These are phyloP conservation scores for Breviolum minutum DNA, from an alignment of 73 alveolate genomes.

Conservation along the genomic window DNA sequence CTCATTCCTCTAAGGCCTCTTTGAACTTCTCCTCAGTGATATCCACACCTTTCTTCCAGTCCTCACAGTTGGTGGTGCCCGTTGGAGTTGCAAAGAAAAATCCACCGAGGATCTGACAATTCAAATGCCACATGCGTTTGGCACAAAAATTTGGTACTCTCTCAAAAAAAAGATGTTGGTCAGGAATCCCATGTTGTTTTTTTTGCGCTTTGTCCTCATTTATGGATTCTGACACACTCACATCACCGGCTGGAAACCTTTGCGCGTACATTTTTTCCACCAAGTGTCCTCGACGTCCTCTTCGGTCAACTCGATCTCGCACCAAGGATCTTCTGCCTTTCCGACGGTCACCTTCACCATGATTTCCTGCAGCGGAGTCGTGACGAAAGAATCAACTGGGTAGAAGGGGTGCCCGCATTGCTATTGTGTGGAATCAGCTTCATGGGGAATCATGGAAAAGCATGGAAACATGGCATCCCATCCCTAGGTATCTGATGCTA, in stretches of 20 bases:
- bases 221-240: no score
- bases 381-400: not conserved
- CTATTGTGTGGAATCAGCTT: no score
- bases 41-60: constrained; percentile 90
- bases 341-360: constrained; percentile 95
- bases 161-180: no score
- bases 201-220: no score
- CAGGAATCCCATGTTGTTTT: no score
- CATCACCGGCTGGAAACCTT: not conserved
- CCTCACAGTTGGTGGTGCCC: not conserved
- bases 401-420: not conserved
- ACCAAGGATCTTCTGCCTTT: constrained; percentile 94
- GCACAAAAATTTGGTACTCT: not conserved
- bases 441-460: not conserved
- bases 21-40: constrained; percentile 92
- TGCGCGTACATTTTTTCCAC: no score
- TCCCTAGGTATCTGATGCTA: not conserved
- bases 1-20: constrained; percentile 3
- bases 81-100: no score
- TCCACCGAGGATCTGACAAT: no score
- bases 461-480: not conserved
- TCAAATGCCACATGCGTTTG: not conserved
- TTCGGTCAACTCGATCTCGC: constrained; percentile 91
- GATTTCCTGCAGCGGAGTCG: not conserved
- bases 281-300: constrained; percentile 80